A percentile compares a stretch with the other conserved stretches of the same genome.
These are phyloP conservation scores for Penicillium sp. DNA, from an alignment of 2,329 filamentous ascomycete genomes.

Conservation along the genomic window DNA sequence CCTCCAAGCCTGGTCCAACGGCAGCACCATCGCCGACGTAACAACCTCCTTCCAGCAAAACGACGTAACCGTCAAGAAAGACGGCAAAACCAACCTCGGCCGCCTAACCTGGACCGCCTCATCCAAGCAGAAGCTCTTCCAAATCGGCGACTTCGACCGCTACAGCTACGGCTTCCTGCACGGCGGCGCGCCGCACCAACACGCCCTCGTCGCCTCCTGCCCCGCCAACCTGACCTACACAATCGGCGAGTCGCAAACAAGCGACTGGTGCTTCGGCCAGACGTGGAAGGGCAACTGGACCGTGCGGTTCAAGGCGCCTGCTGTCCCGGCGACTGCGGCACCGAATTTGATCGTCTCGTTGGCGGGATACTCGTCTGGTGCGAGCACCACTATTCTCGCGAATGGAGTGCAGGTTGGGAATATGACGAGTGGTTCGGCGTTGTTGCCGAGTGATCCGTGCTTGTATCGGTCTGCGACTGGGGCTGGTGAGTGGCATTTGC, in stretches of 20 bases:
- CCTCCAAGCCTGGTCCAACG: slow-evolving; percentile 55
- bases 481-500: slow-evolving; percentile 52
- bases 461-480: slow-evolving; percentile 52
- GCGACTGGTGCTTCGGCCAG: slow-evolving; percentile 56
- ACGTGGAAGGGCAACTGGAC: slow-evolving; percentile 43
- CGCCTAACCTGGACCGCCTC: slow-evolving; percentile 47
- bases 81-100: slow-evolving; percentile 42
- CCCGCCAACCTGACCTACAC: slow-evolving; percentile 51
- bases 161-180: slow-evolving; percentile 49
- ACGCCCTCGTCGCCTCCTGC: slow-evolving; percentile 49
- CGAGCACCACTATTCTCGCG: slow-evolving; percentile 44
- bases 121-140: slow-evolving; percentile 48
- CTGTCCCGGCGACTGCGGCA: slow-evolving; percentile 16
- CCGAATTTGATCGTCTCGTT: slow-evolving; percentile 48
- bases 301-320: slow-evolving; percentile 31
- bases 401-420: slow-evolving; percentile 47
- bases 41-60: slow-evolving; percentile 49
- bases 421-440: slow-evolving; percentile 36
- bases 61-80: slow-evolving; percentile 42
- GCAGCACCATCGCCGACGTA: slow-evolving; percentile 48
- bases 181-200: slow-evolving; percentile 48
- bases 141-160: slow-evolving; percentile 53
- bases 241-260: slow-evolving; percentile 39
- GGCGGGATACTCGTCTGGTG: slow-evolving; percentile 49
- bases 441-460: slow-evolving; percentile 48